These are phyloP conservation scores for Balakata baccata DNA, from an alignment of 345 rosid species.

Conservation along the genomic window DNA sequence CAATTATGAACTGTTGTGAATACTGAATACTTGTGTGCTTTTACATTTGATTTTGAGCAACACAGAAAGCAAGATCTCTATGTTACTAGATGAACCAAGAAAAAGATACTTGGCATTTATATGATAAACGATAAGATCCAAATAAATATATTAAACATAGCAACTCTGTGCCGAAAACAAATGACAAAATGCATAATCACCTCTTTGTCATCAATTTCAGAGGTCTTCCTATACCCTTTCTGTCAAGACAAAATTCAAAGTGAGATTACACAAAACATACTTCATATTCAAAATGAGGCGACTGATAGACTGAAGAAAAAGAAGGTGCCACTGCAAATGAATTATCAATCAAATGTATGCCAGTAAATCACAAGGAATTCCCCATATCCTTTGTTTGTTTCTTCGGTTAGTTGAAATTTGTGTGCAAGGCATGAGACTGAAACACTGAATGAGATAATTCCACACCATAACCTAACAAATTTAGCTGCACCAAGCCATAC, in stretches of 20 bases:
- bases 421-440: background rate
- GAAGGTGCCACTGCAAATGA: no score
- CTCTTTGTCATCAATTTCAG: background rate
- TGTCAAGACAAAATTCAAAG: no score
- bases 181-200: background rate
- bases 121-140: background rate
- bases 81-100: no score
- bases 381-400: no score
- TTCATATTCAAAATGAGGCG: background rate
- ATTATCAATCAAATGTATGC: background rate
- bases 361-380: background rate
- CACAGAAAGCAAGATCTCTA: no score
- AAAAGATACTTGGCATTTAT: no score
- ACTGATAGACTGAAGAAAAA: background rate
- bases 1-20: no score
- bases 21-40: no score
- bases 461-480: background rate
- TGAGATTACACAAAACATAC: no score
- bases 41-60: no score
- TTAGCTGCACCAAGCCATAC: no score
- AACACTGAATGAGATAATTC: background rate
- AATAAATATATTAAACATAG: background rate
- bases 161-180: background rate
- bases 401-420: background rate
- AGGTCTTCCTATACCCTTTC: background rate